Base-by-base conservation (phyloP, 192 early-diverging fungal species). In the Linderina pennispora region DNA sequence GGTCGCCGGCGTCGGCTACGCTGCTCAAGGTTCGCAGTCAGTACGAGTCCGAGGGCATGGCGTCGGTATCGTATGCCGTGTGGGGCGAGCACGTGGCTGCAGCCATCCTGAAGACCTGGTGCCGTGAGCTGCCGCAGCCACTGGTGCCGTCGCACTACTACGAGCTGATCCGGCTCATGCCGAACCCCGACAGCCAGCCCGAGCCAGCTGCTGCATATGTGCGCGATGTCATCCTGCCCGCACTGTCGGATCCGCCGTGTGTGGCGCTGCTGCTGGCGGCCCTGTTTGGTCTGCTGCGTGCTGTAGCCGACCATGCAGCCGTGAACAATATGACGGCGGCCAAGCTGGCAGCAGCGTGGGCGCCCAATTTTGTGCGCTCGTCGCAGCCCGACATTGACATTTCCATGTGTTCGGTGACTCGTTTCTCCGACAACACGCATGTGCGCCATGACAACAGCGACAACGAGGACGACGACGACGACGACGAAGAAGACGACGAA, bases 331-430 rank as follows among this genome's bases (percentile, higher is more conserved):
- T 97, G 94, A 91, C 84, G 1, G 49, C 85, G 3, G 66, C 72
- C 23, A 91, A 89, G 59, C 66, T 94, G 36, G 85, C 89, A 0
- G 80, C 91, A 10, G 86, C 92, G 1, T 88, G 90, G 79, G 75
- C 89, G 4, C 91, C 92, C 5, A 97, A 93, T 49, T 74, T 97
- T 52, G 80, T 93, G 26, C 74, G 48, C 25, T 74, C 67, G 7
- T 65, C 59, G 18, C 63, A 71, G 55, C 74, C 68, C 4, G 63
- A 62, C 32, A 45, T 71, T 13, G 74, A 71, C 43, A 63, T 76
- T 15, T 45, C 55, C 18, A 76, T 76, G 74, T 76, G 69, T 39
- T 65, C 62, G 1, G 62, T 65, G 22, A 61, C 69, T 9, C 57
- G 69, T 17, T 73, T 73, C n/a, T 24, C 54, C 9, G 47, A 55